Conservation (phyloP, 495 filamentous ascomycete species). For the Annulohypoxylon moriforme region DNA sequence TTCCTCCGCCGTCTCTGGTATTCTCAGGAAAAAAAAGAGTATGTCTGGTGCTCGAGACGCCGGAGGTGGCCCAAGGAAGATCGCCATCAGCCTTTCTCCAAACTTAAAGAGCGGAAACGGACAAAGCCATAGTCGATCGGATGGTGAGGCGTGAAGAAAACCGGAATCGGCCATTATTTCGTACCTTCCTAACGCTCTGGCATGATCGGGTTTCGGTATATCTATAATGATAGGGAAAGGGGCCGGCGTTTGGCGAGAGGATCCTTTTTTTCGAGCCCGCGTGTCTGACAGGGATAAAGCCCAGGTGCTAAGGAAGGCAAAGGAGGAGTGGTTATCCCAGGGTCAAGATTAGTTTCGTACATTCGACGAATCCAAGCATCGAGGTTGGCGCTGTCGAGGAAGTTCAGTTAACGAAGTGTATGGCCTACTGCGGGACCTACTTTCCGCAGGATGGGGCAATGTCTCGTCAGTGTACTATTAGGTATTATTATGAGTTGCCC, state of each 20-base stretch:
- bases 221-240: constrained; percentile 47
- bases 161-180: constrained; percentile 13
- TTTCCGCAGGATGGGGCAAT: constrained; percentile 17
- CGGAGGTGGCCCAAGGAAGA: constrained; percentile 53
- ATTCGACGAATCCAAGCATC: not conserved
- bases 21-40: constrained; percentile 46
- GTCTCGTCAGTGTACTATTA: constrained; percentile 36
- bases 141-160: constrained; percentile 35
- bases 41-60: constrained; percentile 40
- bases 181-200: constrained; percentile 32
- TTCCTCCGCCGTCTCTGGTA: constrained; percentile 26
- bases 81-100: constrained; percentile 59
- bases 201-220: constrained; percentile 41
- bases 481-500: constrained; percentile 28
- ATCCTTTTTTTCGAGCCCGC: constrained; percentile 34
- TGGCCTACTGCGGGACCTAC: not conserved
- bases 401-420: constrained; percentile 3
- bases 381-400: constrained; percentile 6
- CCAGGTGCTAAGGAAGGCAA: constrained; percentile 29
- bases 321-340: constrained; percentile 21
- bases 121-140: constrained; percentile 36
- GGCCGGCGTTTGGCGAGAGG: constrained; percentile 46
- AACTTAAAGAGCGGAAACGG: constrained; percentile 46
- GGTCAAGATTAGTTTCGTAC: not conserved
- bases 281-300: constrained; percentile 27